Evolutionary conservation across 2,329 filamentous ascomycete genomes (phyloP).

Genomic region (Phialocephala subalpina): DNA sequence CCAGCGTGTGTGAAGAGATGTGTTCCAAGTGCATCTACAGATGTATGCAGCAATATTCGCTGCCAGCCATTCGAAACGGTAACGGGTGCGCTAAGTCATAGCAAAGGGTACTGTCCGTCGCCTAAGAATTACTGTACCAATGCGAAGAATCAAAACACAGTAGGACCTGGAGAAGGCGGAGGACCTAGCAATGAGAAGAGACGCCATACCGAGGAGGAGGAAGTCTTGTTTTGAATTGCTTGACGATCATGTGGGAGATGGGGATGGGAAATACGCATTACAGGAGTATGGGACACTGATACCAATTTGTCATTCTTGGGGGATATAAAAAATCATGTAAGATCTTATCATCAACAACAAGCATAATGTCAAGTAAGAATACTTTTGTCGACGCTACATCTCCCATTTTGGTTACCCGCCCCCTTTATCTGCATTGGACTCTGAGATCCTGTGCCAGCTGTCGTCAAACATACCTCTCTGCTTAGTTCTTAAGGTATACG

Average conservation of each 20-base stretch:
- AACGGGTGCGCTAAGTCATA: background rate
- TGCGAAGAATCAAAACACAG: background rate
- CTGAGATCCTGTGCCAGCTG: too few relatives aligned
- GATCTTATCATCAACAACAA: too few relatives aligned
- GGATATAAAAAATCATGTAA: background rate
- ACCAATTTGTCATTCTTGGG: background rate
- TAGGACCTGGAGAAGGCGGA: background rate
- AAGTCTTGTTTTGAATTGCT: background rate
- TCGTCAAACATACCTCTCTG: background rate
- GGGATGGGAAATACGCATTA: background rate
- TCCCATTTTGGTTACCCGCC: background rate
- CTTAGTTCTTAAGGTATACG: background rate
- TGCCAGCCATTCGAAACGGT: background rate
- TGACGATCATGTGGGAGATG: background rate
- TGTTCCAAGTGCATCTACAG: background rate
- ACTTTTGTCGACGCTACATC: background rate
- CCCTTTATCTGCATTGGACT: too few relatives aligned
- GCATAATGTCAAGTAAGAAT: background rate
- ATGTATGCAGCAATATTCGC: background rate
- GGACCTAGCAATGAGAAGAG: slow-evolving; percentile 1
- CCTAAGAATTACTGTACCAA: background rate
- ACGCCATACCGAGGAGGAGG: background rate
- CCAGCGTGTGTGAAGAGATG: background rate
- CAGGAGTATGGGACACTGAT: background rate
- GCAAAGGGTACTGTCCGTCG: background rate